Conservation (phyloP, 2,329 filamentous ascomycete genomes). For the Trichoderma arundinaceum region DNA sequence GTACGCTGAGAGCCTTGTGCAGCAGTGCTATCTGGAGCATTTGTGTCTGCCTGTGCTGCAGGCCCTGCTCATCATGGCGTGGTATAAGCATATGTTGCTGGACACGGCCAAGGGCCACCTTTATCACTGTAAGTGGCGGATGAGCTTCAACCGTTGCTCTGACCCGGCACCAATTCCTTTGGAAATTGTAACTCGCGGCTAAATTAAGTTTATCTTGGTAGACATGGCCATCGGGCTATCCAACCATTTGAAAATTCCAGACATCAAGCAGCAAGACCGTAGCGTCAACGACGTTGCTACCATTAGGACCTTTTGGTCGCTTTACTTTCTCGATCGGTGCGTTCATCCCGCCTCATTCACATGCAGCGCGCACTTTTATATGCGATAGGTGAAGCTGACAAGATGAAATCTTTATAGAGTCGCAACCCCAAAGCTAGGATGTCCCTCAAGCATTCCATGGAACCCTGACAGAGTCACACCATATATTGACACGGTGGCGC, state of each 20-base stretch:
- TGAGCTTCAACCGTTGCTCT: too few relatives aligned
- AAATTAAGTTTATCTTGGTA: not conserved
- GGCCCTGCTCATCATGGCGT: conserved; percentile 21
- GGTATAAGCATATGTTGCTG: conserved; percentile 24
- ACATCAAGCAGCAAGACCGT: not conserved
- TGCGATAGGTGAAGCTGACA: not conserved
- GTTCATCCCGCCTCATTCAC: not conserved
- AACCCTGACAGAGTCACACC: conserved; percentile 10
- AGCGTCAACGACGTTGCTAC: conserved; percentile 20
- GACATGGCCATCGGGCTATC: conserved; percentile 31
- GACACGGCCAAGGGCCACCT: conserved; percentile 27
- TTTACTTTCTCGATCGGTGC: conserved; percentile 28
- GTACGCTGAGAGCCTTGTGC: conserved; percentile 27
- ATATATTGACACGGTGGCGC: conserved; percentile 22
- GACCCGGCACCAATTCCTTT: too few relatives aligned
- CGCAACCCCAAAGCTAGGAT: conserved; percentile 20
- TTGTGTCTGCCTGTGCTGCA: conserved; percentile 27
- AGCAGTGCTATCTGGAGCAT: conserved; percentile 28
- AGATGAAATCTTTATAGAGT: not conserved
- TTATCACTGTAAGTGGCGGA: conserved; percentile 23
- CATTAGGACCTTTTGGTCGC: conserved; percentile 28
- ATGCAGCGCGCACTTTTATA: too few relatives aligned
- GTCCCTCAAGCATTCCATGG: conserved; percentile 16
- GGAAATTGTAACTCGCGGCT: not conserved
- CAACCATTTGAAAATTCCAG: conserved; percentile 18